Evolutionary conservation across 2,329 filamentous ascomycete genomes (phyloP).

Genomic region (Proliferodiscus dingleyae): DNA sequence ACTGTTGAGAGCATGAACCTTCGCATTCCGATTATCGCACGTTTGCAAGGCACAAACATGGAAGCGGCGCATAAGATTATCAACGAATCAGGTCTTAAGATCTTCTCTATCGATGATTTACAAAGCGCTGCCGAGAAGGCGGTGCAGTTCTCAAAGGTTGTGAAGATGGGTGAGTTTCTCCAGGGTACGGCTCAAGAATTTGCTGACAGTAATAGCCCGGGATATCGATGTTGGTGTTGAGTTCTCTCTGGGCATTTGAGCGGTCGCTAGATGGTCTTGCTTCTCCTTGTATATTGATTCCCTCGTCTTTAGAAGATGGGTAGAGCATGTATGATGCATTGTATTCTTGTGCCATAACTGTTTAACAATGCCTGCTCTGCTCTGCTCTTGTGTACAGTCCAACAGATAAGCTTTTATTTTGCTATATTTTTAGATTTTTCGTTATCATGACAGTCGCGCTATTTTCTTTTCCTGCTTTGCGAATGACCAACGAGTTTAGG

Average conservation of each 20-base stretch:
- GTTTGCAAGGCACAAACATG: conserved; percentile 98
- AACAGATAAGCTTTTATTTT: too few species aligned
- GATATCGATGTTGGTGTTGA: conserved; percentile 97
- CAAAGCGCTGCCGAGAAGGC: conserved; percentile 97
- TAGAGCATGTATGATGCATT: conserved; percentile 31
- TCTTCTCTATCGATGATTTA: conserved; percentile 98
- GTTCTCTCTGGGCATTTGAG: conserved; percentile 85
- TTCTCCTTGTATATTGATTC: conserved; percentile 31
- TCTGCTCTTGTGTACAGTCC: too few species aligned
- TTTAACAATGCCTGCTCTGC: neutral
- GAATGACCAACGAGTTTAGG: too few species aligned
- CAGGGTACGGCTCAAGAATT: neutral
- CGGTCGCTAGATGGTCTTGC: conserved; percentile 18
- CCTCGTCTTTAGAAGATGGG: conserved; percentile 25
- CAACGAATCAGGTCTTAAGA: conserved; percentile 97
- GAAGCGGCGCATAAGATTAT: conserved; percentile 88
- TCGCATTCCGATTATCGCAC: conserved; percentile 92
- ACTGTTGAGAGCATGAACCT: conserved; percentile 94
- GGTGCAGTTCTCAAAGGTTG: conserved; percentile 97
- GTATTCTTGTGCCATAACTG: conserved; percentile 5
- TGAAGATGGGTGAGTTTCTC: conserved; percentile 79
- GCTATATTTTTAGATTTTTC: too few species aligned
- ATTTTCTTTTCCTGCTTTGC: too few species aligned
- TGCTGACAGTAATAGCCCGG: conserved; percentile 54
- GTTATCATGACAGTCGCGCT: too few species aligned